Conservation (phyloP, 192 early-diverging fungal species). For the Backusella parvicylindrica region DNA sequence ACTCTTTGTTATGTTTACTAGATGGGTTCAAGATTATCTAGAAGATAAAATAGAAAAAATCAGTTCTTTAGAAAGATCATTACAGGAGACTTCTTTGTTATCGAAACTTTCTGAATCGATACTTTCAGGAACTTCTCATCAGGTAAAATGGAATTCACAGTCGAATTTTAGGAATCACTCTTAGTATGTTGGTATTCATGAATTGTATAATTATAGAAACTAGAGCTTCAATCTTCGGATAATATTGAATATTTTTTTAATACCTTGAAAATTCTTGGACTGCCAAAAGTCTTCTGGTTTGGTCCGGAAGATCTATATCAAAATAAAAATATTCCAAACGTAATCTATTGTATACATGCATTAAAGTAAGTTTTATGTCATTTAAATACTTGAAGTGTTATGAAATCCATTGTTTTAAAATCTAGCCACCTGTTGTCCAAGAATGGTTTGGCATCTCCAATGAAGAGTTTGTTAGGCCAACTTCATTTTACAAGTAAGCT, state of each 20-base stretch:
- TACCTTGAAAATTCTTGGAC: conserved; percentile 71
- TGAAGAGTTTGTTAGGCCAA: conserved; percentile 89
- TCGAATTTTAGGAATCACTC: no score
- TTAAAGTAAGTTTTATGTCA: conserved; percentile 54
- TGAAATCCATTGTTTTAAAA: no score
- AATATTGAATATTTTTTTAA: conserved; percentile 95
- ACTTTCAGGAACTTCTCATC: conserved; percentile 60
- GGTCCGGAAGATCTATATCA: conserved; percentile 98
- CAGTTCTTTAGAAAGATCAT: conserved; percentile 78
- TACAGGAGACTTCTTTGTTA: conserved; percentile 88
- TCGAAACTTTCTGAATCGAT: conserved; percentile 89
- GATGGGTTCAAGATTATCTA: conserved; percentile 95
- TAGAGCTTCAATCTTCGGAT: conserved; percentile 94
- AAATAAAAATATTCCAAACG: conserved; percentile 98
- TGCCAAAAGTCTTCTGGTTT: conserved; percentile 95
- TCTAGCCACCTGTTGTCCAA: conserved; percentile 88
- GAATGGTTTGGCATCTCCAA: conserved; percentile 83
- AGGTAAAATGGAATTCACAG: no score
- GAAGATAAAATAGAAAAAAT: conserved; percentile 78
- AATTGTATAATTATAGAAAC: conserved; percentile 35
- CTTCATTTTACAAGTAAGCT: conserved; percentile 84
- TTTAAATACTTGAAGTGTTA: background rate
- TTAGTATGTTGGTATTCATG: no score
- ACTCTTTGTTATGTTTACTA: no score
- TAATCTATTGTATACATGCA: conserved; percentile 98